Evolutionary conservation across 306 rosid species (phyloP).

Genomic region (Acacia acuminata): DNA sequence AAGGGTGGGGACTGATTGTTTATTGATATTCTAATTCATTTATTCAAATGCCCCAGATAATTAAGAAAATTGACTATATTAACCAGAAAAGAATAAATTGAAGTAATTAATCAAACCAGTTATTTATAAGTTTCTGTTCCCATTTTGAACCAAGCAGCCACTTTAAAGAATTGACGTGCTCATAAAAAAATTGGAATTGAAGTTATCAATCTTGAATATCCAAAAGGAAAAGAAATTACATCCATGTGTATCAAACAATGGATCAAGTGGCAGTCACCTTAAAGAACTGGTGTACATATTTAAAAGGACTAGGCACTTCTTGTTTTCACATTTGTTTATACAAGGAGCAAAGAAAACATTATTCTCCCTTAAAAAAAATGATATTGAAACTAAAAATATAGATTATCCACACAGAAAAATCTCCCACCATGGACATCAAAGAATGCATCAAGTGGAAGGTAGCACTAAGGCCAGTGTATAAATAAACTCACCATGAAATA

Average conservation of each 20-base stretch:
- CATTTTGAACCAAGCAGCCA: background rate
- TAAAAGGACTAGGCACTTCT: background rate
- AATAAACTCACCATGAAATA: slow-evolving; percentile 53
- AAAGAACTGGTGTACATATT: background rate
- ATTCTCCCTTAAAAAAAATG: too few species aligned
- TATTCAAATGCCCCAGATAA: background rate
- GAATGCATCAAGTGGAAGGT: background rate
- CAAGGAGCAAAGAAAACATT: too few species aligned
- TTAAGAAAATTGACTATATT: background rate
- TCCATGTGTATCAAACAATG: background rate
- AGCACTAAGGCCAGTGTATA: background rate
- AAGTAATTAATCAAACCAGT: background rate
- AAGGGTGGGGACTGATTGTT: background rate
- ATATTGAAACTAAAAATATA: too few species aligned
- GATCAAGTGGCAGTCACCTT: background rate
- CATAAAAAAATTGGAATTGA: too few species aligned
- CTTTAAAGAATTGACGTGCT: background rate
- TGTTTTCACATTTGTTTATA: background rate
- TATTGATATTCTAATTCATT: background rate
- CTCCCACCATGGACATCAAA: background rate
- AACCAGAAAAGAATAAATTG: too few species aligned
- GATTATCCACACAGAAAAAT: background rate
- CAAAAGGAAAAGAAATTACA: background rate
- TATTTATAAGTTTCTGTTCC: background rate
- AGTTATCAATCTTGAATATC: background rate